Percentiles rank a stretch among this genome's conserved stretches.
Conservation (phyloP, 345 rosid species). For the Iberis pinnata region DNA sequence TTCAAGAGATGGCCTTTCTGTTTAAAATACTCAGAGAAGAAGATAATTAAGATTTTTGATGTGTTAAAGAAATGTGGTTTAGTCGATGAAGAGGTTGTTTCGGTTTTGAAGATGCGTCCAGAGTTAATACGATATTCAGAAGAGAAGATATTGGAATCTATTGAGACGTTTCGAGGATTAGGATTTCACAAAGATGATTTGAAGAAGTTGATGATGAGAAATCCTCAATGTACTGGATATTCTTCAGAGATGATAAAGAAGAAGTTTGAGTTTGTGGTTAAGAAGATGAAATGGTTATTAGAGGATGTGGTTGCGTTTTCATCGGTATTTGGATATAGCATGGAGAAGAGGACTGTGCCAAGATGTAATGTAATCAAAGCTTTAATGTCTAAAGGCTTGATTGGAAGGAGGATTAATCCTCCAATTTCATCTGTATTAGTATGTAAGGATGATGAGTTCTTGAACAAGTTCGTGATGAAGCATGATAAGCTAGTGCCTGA, state of each 20-base stretch:
- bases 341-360: slow-evolving; percentile 33
- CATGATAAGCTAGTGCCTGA: slow-evolving; percentile 11
- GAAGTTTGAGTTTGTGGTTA: not conserved
- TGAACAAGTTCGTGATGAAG: not conserved
- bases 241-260: too few species aligned
- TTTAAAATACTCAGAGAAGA: slow-evolving; percentile 11
- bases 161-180: slow-evolving; percentile 25
- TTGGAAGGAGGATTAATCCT: slow-evolving; percentile 10
- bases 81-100: too few species aligned
- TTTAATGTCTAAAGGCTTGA: not conserved
- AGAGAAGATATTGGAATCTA: not conserved
- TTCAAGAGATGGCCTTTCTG: slow-evolving; percentile 25
- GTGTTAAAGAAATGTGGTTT: slow-evolving; percentile 4
- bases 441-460: not conserved
- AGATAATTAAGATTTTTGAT: slow-evolving; percentile 14
- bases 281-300: slow-evolving; percentile 16
- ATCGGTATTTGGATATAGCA: slow-evolving; percentile 1
- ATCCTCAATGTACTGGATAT: too few species aligned
- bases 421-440: slow-evolving; percentile 12
- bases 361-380: slow-evolving; percentile 28
- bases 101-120: too few species aligned
- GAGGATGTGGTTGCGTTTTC: slow-evolving; percentile 5
- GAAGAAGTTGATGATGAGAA: too few species aligned
- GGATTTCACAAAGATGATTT: slow-evolving; percentile 7
- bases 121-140: too few species aligned